Percentiles rank a stretch among this genome's conserved stretches.
These are phyloP conservation scores for Coniella vitis DNA, from an alignment of 2,329 filamentous ascomycete species.

Conservation along the genomic window DNA sequence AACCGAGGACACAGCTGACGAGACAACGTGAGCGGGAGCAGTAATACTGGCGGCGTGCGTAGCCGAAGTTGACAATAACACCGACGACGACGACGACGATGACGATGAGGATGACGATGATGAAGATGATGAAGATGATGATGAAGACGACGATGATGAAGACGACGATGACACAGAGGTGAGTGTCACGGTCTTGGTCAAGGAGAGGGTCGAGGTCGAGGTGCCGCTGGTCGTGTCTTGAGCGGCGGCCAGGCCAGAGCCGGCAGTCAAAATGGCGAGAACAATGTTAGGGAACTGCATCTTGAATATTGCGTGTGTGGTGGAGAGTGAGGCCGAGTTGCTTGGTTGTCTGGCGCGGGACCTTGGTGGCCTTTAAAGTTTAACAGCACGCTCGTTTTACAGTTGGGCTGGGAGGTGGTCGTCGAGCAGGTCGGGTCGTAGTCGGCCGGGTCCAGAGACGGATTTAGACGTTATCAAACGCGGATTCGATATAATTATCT, in stretches of 20 bases:
- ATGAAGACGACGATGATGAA: too few relatives aligned
- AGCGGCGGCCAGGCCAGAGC: conserved; percentile 31
- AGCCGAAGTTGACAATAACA: background rate
- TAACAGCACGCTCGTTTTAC: background rate
- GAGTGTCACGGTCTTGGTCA: conserved; percentile 39
- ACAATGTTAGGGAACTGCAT: conserved; percentile 41
- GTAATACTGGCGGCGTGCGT: conserved; percentile 32
- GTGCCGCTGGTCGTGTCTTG: conserved; percentile 26
- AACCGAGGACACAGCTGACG: conserved; percentile 24
- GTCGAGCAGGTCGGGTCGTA: background rate
- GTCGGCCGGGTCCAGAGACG: background rate
- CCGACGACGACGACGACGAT: conserved; percentile 23
- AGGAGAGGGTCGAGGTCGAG: conserved; percentile 39
- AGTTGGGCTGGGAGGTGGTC: background rate
- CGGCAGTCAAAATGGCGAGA: conserved; percentile 33
- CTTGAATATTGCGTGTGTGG: conserved; percentile 23
- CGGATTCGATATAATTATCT: conserved; percentile 1
- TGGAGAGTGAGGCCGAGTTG: background rate
- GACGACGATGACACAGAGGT: conserved; percentile 30
- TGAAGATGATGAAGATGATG: too few relatives aligned
- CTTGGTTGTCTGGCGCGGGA: background rate
- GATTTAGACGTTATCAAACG: background rate
- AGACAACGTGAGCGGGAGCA: conserved; percentile 22
- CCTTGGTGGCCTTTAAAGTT: background rate
- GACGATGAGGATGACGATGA: conserved; percentile 25